phyloP scores from a whole-genome alignment of 306 rosid species.

The Clitoria ternatea region DNA sequence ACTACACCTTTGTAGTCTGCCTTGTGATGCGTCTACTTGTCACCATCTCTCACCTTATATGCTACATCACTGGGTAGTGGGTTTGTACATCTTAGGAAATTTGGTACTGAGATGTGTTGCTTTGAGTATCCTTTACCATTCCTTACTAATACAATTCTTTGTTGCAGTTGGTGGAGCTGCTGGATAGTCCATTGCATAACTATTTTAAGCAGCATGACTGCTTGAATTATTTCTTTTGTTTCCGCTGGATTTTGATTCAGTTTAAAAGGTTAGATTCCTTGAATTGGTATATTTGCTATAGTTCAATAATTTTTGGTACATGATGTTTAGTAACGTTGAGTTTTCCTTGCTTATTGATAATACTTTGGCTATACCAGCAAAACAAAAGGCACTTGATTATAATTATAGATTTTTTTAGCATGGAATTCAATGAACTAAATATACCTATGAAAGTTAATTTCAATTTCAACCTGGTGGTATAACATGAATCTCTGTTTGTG shows the following conservation, averaged over 20 bases:
- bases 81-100: constrained; percentile 1
- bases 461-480: background rate
- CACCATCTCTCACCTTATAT: background rate
- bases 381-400: background rate
- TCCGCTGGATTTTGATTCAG: constrained; percentile 97
- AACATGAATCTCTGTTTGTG: background rate
- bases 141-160: constrained; percentile 28
- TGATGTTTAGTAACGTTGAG: background rate
- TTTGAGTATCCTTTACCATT: constrained; percentile 10
- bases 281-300: background rate
- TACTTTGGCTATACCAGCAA: constrained; percentile 1
- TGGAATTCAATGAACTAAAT: background rate
- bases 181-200: constrained; percentile 83
- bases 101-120: background rate
- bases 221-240: constrained; percentile 96
- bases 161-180: constrained; percentile 91
- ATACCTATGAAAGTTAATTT: background rate
- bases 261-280: constrained; percentile 78
- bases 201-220: constrained; percentile 88
- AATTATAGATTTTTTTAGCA: background rate
- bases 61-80: constrained; percentile 10
- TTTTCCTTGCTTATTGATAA: background rate
- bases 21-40: background rate
- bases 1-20: background rate
- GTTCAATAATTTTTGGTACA: background rate